Evolutionary conservation across 805 yeast genomes (phyloP), one percentile per base, ranked within the genome.

Genomic region (Schwanniomyces yamadae): DNA sequence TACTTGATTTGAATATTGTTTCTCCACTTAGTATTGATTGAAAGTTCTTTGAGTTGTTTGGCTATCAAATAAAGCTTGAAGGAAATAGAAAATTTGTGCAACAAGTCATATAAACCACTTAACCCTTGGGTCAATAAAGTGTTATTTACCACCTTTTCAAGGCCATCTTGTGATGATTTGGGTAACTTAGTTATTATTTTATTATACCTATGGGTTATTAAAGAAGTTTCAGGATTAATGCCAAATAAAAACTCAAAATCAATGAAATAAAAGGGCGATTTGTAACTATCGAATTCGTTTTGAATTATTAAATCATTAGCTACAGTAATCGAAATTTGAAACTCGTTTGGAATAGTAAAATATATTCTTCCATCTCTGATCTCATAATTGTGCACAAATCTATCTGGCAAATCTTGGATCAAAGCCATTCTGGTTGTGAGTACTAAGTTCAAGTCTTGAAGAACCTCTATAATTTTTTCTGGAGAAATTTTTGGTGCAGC

Each of bases 331-430:
- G 63, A 52, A 1, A 63, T 64, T 54, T 80, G 79, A 52, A 85
- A 88, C 33, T 82, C 82, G 36, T 77, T 71, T 1, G 73, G 70
- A 2, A 85, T 76, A 3, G 73, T 66, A 46, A 85, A 80, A 36
- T 74, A 73, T 3, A 84, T 81, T 34, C 95, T 69, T 10, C 98
- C 99, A 58, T 91, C 81, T 36, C 71, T 68, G 13, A 91, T 78
- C 19, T 58, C 62, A 55, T 84, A 87, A 37, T 79, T 71, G 13
- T 49, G 39, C 23, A 77, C 61, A 47, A 86, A 84, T 25, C 75
- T 73, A 8, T 59, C 50, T 0, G 97, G 96, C 23, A 91, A 57
- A 24, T 75, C 75, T 39, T 69, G 69, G 31, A 77, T 70, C 12
- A 81, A 57, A 0, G 96, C 91, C 61, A 90, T 75, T 46, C 90